Evolutionary conservation across 2,329 filamentous ascomycete genomes (phyloP).

Genomic region (Hypoxylon sp.): DNA sequence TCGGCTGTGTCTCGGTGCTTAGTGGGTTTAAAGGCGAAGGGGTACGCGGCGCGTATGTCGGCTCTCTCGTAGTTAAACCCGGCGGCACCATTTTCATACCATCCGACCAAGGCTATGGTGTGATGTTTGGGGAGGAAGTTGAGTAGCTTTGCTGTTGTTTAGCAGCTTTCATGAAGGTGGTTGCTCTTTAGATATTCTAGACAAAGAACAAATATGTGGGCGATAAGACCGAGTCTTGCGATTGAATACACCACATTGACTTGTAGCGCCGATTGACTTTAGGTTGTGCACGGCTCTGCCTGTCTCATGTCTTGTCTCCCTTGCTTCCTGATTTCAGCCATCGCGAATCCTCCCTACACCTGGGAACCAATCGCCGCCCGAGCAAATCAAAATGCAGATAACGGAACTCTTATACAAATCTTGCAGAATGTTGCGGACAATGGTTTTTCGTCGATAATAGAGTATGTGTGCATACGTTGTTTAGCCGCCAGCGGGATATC

Average conservation of each 20-base stretch:
- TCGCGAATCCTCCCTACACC: not conserved
- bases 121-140: not conserved
- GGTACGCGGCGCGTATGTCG: constrained; percentile 27
- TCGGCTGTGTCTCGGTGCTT: constrained; percentile 17
- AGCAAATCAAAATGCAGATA: not conserved
- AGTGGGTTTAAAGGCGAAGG: constrained; percentile 40
- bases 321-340: constrained; percentile 15
- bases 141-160: constrained; percentile 3
- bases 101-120: not conserved
- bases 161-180: not conserved
- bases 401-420: not conserved
- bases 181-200: constrained; percentile 6
- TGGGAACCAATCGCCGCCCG: not conserved
- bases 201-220: too few relatives aligned
- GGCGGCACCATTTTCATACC: constrained; percentile 17
- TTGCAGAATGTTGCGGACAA: not conserved
- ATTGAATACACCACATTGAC: constrained; percentile 1
- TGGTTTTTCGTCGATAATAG: constrained; percentile 2
- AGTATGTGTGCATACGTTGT: constrained; percentile 6
- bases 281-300: constrained; percentile 13
- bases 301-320: constrained; percentile 23
- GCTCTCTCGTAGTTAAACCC: constrained; percentile 18
- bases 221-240: not conserved
- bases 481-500: constrained; percentile 20
- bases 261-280: constrained; percentile 7